phyloP scores from a whole-genome alignment of 2,329 filamentous ascomycete species.

The Bipolaris bicolor region DNA sequence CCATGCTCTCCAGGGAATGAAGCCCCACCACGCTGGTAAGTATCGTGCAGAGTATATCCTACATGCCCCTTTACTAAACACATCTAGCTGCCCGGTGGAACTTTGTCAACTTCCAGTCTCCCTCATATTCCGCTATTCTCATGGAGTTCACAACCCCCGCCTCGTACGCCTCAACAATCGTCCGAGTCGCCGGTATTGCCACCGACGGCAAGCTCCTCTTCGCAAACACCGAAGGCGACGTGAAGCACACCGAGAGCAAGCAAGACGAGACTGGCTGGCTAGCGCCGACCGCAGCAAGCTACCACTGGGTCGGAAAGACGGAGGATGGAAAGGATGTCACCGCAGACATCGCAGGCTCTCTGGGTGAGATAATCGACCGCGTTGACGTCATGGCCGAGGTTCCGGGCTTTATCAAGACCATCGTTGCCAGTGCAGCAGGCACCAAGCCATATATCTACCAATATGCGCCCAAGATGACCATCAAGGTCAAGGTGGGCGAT shows the following conservation, averaged over 20 bases:
- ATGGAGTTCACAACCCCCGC: slow-evolving; percentile 97
- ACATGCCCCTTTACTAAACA: slow-evolving; percentile 17
- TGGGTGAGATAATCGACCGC: slow-evolving; percentile 76
- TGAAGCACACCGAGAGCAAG: slow-evolving; percentile 71
- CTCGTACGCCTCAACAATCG: slow-evolving; percentile 85
- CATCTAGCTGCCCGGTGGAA: slow-evolving; percentile 79
- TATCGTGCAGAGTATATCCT: slow-evolving; percentile 4
- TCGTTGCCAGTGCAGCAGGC: slow-evolving; percentile 85
- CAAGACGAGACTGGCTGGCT: slow-evolving; percentile 89
- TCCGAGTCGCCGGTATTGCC: slow-evolving; percentile 81
- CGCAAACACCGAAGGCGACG: slow-evolving; percentile 70
- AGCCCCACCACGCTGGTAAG: slow-evolving; percentile 89
- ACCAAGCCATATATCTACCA: slow-evolving; percentile 99
- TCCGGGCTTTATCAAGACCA: slow-evolving; percentile 91
- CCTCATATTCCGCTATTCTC: slow-evolving; percentile 83
- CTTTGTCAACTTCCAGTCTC: slow-evolving; percentile 89
- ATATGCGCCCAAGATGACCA: slow-evolving; percentile 74
- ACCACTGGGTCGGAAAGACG: slow-evolving; percentile 77
- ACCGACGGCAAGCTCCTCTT: slow-evolving; percentile 81
- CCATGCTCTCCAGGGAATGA: slow-evolving; percentile 95
- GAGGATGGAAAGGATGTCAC: slow-evolving; percentile 76
- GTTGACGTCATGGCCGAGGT: slow-evolving; percentile 98
- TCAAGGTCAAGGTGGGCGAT: slow-evolving; percentile 87
- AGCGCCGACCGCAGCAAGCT: slow-evolving; percentile 77
- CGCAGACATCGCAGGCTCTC: slow-evolving; percentile 70